Base-by-base conservation (phyloP, 192 early-diverging fungal species). In the Powellomyces hirtus region DNA sequence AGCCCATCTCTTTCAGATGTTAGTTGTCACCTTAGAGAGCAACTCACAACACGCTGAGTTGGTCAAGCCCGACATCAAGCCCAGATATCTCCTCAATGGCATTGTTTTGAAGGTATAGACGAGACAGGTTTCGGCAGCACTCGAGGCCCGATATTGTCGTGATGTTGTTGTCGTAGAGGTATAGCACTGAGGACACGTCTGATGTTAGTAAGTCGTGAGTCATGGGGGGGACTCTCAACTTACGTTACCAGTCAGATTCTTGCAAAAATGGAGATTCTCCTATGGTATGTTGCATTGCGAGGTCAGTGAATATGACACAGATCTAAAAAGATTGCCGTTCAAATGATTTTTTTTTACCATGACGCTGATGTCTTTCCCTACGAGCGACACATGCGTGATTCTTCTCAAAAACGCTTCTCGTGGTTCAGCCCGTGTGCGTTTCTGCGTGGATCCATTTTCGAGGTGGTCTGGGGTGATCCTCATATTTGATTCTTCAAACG, bases 121-220 rank as follows among this genome's bases (percentile, higher is more conserved):
- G 66, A 4, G 61, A 64, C 16, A 85, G 70, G 50, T 60, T 70
- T 8, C 24, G 11, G 49, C 77, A 81, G 30, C 45, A 16, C 20
- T 63, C 60, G 45, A 85, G 60, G 1, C 79, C 79, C 20, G 46
- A 38, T 52, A 85, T 82, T 18, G 40, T 13, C 20, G 62, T 70
- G 52, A 85, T 80, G 6, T 67, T 64, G 64, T 85, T 85, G 44
- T 85, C 84, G 64, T 83, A 81, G 24, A 85, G 59, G 59, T 83
- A 85, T 36, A 85, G 45, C 13, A 81, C 79, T 75, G 38, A 1
- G 37, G 10, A 42, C 22, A 59, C n/a, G 42, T 59, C 22, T 38
- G 14, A 36, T 26, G 35, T 30, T 24, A 2, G 52, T 59, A 8
- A 33, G 14, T 50, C n/a, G 26, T 27, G 42, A 50, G 38, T 14